phyloP scores from a whole-genome alignment of 176 grass and related monocot species.

The Phragmites australis region DNA sequence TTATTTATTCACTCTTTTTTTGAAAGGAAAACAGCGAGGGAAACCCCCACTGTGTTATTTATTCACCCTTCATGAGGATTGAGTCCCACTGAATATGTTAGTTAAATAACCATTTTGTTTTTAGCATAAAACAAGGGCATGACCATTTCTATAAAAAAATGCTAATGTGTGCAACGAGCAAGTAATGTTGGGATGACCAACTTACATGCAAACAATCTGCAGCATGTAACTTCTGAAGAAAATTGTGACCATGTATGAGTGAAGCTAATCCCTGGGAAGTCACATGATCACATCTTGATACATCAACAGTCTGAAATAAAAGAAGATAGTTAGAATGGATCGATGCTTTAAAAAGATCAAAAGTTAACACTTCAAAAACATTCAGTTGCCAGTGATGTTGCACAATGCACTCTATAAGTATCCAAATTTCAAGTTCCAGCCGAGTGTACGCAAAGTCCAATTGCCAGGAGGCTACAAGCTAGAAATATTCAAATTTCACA shows the following conservation, averaged over 20 bases:
- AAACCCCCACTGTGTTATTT: no score
- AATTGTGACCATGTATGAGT: constrained; percentile 65
- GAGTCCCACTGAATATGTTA: background rate
- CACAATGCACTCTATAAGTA: background rate
- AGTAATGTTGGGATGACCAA: constrained; percentile 18
- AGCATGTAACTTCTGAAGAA: constrained; percentile 72
- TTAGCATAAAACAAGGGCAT: background rate
- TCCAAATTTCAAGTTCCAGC: background rate
- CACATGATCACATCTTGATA: constrained; percentile 89
- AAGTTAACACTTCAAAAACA: background rate
- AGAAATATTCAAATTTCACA: background rate
- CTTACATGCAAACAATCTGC: constrained; percentile 79
- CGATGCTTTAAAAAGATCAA: background rate
- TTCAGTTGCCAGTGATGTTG: constrained; percentile 22
- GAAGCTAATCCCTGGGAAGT: constrained; percentile 72
- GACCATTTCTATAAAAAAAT: background rate
- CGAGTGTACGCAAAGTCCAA: background rate
- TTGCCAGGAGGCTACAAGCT: constrained; percentile 1
- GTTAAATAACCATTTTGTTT: background rate
- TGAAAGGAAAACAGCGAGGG: no score
- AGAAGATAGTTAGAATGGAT: background rate
- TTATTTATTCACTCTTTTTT: background rate
- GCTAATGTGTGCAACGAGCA: background rate
- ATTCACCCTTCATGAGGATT: background rate
- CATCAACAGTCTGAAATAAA: constrained; percentile 75